Conservation (phyloP, 2,329 filamentous ascomycete species). For the Paraconiothyrium sp. region DNA sequence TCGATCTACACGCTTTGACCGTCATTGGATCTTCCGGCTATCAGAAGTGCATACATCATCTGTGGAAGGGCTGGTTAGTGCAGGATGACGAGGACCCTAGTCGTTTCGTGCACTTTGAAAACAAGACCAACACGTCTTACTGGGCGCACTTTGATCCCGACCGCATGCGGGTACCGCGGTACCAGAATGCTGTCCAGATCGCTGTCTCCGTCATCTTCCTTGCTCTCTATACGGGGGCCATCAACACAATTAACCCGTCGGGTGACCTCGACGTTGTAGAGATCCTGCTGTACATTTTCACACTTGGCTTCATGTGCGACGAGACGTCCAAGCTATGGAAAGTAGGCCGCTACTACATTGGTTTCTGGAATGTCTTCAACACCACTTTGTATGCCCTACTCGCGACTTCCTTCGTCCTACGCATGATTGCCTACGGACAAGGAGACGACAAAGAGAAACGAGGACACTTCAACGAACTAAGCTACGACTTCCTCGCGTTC, state of each 20-base stretch:
- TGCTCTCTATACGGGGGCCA: slow-evolving; percentile 84
- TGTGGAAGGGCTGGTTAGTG: slow-evolving; percentile 97
- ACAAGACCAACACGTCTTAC: slow-evolving; percentile 81
- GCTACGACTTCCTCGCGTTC: slow-evolving; percentile 95
- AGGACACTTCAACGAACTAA: slow-evolving; percentile 76
- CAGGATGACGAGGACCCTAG: slow-evolving; percentile 91
- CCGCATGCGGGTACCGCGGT: slow-evolving; percentile 89
- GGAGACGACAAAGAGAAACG: slow-evolving; percentile 60
- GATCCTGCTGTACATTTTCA: slow-evolving; percentile 87
- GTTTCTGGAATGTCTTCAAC: slow-evolving; percentile 99
- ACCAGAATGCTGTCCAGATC: slow-evolving; percentile 91
- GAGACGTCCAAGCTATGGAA: slow-evolving; percentile 92
- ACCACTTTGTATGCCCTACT: slow-evolving; percentile 81
- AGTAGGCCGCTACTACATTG: slow-evolving; percentile 87
- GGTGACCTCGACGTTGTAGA: slow-evolving; percentile 89
- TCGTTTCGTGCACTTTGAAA: slow-evolving; percentile 87
- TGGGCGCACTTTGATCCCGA: slow-evolving; percentile 89
- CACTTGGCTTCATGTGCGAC: slow-evolving; percentile 87
- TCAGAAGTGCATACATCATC: slow-evolving; percentile 90
- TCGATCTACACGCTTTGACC: slow-evolving; percentile 87
- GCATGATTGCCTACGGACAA: slow-evolving; percentile 79
- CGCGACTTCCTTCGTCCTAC: slow-evolving; percentile 78
- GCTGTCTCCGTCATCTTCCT: slow-evolving; percentile 85
- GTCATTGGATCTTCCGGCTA: slow-evolving; percentile 94
- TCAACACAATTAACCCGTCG: slow-evolving; percentile 89